Conservation (phyloP, 345 rosid genomes). For the Rhodamnia rubescens region DNA sequence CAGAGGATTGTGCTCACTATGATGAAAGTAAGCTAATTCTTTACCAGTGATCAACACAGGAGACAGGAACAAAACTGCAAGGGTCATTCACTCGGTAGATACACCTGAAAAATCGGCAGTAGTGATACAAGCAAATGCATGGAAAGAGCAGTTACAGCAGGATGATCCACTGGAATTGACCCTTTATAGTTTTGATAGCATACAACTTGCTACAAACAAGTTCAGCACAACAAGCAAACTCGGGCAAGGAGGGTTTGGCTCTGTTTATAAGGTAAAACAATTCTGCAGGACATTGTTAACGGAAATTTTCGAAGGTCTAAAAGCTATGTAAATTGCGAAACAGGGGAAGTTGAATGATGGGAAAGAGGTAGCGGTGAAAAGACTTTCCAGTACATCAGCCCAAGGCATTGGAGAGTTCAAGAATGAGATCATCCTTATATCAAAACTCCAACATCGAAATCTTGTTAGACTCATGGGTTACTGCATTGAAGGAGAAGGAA, state of each 20-base stretch:
- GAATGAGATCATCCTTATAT: conserved; percentile 46
- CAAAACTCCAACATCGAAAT: conserved; percentile 51
- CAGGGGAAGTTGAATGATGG: conserved; percentile 49
- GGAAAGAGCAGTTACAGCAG: background rate
- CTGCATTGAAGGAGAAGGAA: conserved; percentile 45
- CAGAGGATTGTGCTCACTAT: background rate
- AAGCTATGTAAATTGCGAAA: background rate
- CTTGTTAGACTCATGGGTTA: conserved; percentile 53
- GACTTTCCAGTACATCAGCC: conserved; percentile 34
- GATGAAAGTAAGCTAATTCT: background rate
- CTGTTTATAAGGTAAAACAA: background rate
- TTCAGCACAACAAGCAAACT: background rate
- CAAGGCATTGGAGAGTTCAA: conserved; percentile 47
- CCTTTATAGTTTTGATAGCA: background rate
- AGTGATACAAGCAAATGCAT: background rate
- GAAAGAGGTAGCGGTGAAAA: conserved; percentile 46
- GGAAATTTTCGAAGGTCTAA: background rate
- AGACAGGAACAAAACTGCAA: background rate
- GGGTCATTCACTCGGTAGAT: background rate
- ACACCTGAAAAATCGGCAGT: background rate
- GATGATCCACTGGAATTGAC: background rate
- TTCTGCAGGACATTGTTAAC: background rate
- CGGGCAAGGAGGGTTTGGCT: conserved; percentile 4
- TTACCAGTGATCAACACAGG: background rate
- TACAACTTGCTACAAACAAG: background rate